phyloP scores from a whole-genome alignment of 441 rosid genomes.

The Croton laevigatus region DNA sequence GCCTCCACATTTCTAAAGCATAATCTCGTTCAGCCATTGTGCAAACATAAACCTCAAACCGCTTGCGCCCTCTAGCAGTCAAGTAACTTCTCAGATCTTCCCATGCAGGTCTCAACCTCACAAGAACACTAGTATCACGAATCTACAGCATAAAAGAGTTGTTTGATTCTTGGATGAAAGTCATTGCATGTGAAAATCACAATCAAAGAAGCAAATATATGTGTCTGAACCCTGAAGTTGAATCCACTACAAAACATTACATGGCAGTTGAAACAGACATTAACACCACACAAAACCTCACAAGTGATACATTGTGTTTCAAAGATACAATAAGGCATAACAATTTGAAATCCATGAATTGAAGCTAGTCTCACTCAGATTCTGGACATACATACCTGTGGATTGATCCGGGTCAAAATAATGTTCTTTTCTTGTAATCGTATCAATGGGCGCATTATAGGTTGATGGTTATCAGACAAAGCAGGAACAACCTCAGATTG shows the following conservation, averaged over 20 bases:
- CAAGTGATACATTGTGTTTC: not conserved
- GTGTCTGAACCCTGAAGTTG: not conserved
- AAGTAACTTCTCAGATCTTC: constrained; percentile 93
- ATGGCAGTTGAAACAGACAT: not conserved
- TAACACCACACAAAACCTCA: not conserved
- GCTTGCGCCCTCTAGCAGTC: constrained; percentile 96
- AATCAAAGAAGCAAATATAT: constrained; percentile 4
- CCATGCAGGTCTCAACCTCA: constrained; percentile 99
- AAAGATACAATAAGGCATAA: not conserved
- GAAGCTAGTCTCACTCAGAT: constrained; percentile 6
- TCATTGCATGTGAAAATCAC: not conserved
- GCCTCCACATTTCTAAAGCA: constrained; percentile 99
- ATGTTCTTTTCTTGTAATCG: constrained; percentile 81
- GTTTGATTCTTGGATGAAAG: constrained; percentile 8
- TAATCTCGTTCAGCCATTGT: constrained; percentile 99
- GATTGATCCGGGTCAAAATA: constrained; percentile 91
- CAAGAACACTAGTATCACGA: constrained; percentile 99
- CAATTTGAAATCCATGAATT: constrained; percentile 5
- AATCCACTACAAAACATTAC: not conserved
- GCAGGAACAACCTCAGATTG: constrained; percentile 78
- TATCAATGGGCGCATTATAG: constrained; percentile 78
- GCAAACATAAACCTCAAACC: constrained; percentile 99
- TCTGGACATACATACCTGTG: constrained; percentile 54
- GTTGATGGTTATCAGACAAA: constrained; percentile 68
- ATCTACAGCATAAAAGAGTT: constrained; percentile 41